Evolutionary conservation across 164 flowering plant genomes (phyloP).

Genomic region (Tetracentron sinense): DNA sequence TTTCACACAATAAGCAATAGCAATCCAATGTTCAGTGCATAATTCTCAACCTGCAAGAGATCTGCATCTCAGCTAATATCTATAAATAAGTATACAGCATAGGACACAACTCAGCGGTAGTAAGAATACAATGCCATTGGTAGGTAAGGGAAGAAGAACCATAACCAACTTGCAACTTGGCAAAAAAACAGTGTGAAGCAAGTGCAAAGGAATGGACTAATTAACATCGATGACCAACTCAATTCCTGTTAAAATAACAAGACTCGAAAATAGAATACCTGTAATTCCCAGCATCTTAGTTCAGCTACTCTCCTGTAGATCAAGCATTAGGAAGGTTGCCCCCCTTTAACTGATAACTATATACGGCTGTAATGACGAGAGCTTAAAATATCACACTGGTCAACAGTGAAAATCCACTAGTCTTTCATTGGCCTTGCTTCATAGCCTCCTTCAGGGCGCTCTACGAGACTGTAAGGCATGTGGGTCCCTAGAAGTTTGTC

Average conservation of each 20-base stretch:
- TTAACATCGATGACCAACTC: background rate
- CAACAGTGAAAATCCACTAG: slow-evolving; percentile 8
- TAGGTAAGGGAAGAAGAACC: background rate
- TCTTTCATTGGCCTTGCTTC: slow-evolving; percentile 60
- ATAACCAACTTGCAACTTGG: background rate
- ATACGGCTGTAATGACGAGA: background rate
- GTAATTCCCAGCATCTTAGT: background rate
- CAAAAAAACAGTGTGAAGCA: background rate
- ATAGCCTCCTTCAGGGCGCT: slow-evolving; percentile 63
- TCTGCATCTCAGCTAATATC: background rate
- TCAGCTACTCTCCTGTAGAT: background rate
- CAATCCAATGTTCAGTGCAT: background rate
- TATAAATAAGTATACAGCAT: background rate
- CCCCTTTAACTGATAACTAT: background rate
- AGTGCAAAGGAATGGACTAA: background rate
- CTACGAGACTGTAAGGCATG: slow-evolving; percentile 55
- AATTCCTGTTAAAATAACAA: background rate
- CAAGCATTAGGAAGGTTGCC: background rate
- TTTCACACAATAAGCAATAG: background rate
- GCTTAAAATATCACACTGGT: background rate
- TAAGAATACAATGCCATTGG: background rate
- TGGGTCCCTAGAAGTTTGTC: slow-evolving; percentile 73
- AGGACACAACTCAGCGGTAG: background rate
- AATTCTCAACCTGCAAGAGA: background rate
- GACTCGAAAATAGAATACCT: background rate